phyloP scores from a whole-genome alignment of 1,284 basidiomycete species.

The Rhodotorula sp. region DNA sequence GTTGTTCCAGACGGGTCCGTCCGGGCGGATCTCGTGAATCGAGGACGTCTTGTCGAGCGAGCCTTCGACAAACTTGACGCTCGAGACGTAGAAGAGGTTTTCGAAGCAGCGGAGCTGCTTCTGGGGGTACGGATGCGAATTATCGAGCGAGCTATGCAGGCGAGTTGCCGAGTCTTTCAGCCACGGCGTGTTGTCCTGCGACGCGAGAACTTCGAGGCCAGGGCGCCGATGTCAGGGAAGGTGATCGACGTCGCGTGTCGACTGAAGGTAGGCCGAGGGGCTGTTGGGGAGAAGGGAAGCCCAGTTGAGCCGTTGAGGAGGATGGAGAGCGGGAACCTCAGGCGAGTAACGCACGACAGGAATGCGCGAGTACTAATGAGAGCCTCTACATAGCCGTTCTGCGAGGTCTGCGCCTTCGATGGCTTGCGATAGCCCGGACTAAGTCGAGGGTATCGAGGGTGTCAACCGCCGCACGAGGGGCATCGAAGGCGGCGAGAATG shows the following conservation, averaged over 20 bases:
- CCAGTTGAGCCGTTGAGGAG: constrained; percentile 9
- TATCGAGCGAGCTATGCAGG: constrained; percentile 14
- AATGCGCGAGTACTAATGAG: too few relatives aligned
- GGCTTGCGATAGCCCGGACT: too few relatives aligned
- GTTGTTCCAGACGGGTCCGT: constrained; percentile 35
- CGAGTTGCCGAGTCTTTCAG: constrained; percentile 18
- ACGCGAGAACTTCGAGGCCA: constrained; percentile 29
- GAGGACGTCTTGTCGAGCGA: constrained; percentile 30
- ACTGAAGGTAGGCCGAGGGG: too few relatives aligned
- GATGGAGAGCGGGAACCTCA: too few relatives aligned
- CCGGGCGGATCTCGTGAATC: constrained; percentile 34
- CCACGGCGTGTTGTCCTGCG: constrained; percentile 30
- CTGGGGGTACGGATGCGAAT: constrained; percentile 32
- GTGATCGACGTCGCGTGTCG: constrained; percentile 37
- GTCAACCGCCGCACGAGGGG: too few relatives aligned
- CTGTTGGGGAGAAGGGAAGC: too few relatives aligned
- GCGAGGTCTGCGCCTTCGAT: too few relatives aligned
- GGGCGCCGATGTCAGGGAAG: constrained; percentile 39
- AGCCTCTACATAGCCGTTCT: too few relatives aligned
- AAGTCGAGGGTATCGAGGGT: too few relatives aligned
- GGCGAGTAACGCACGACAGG: too few relatives aligned
- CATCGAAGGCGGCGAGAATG: too few relatives aligned
- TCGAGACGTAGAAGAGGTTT: constrained; percentile 38
- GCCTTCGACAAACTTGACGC: constrained; percentile 29
- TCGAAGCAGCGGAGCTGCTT: constrained; percentile 37